Percentiles rank a stretch among this genome's conserved stretches.
Evolutionary conservation across 352 stramenopile genomes (phyloP).

Genomic region (Salisapilia sapeloensis): DNA sequence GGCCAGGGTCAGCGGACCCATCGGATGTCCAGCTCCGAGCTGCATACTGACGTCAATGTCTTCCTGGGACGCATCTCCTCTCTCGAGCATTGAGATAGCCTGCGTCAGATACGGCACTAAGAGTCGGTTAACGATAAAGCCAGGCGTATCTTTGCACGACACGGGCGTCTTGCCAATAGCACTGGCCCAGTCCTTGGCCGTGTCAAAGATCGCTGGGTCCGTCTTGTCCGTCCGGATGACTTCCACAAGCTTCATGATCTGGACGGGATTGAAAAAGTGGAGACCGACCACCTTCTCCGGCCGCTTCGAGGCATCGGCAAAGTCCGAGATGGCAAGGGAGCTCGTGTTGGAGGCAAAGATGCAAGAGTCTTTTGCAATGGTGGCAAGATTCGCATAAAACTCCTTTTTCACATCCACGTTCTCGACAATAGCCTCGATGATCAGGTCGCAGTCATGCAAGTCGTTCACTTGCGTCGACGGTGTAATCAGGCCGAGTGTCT

Average conservation of each 20-base stretch:
- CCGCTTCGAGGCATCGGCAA: slow-evolving; percentile 85
- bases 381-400: slow-evolving; percentile 87
- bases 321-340: slow-evolving; percentile 87
- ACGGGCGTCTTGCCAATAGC: slow-evolving; percentile 90
- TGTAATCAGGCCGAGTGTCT: slow-evolving; percentile 65
- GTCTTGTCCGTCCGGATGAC: slow-evolving; percentile 91
- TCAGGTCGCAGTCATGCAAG: slow-evolving; percentile 85
- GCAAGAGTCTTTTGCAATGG: slow-evolving; percentile 79
- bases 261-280: slow-evolving; percentile 98
- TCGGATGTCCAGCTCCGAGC: slow-evolving; percentile 93
- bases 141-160: slow-evolving; percentile 90
- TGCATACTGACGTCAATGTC: slow-evolving; percentile 98
- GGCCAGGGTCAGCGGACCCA: slow-evolving; percentile 87
- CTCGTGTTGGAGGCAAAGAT: slow-evolving; percentile 97
- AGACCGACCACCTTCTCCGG: slow-evolving; percentile 89
- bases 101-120: slow-evolving; percentile 65
- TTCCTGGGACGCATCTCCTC: slow-evolving; percentile 85
- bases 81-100: slow-evolving; percentile 89
- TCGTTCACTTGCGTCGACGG: slow-evolving; percentile 81
- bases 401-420: slow-evolving; percentile 89
- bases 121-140: slow-evolving; percentile 96
- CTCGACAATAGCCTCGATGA: slow-evolving; percentile 97
- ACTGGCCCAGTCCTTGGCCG: slow-evolving; percentile 80
- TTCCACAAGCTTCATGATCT: slow-evolving; percentile 93
- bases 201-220: slow-evolving; percentile 83